These are phyloP conservation scores for Cryptococcus sp. DNA, from an alignment of 1,284 basidiomycete genomes.

Conservation along the genomic window DNA sequence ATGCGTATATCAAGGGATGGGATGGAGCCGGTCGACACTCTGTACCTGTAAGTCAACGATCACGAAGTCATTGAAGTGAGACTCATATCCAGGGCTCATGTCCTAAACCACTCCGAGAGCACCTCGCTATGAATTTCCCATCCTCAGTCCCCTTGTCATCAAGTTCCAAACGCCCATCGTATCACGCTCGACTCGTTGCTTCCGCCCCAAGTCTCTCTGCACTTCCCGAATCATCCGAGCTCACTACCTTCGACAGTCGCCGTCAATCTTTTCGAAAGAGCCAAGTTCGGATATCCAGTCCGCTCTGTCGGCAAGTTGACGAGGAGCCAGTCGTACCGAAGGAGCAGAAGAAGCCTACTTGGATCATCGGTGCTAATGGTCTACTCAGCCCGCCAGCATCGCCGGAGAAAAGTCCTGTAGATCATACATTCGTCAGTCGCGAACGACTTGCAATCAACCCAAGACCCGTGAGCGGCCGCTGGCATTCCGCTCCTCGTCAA, in stretches of 20 bases:
- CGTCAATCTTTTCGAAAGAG: conserved; percentile 24
- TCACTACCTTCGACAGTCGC: conserved; percentile 1
- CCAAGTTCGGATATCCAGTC: conserved; percentile 28
- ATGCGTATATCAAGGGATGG: conserved; percentile 33
- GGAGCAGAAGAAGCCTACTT: conserved; percentile 12
- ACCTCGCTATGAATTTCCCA: conserved; percentile 34
- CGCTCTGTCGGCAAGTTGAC: conserved; percentile 28
- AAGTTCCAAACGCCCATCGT: conserved; percentile 18
- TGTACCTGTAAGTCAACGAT: conserved; percentile 22
- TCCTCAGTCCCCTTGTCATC: conserved; percentile 16
- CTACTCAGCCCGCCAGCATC: conserved; percentile 23
- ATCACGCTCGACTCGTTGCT: conserved; percentile 25
- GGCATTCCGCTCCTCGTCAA: conserved; percentile 12
- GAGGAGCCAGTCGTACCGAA: conserved; percentile 7
- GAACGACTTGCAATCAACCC: conserved; percentile 3
- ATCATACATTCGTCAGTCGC: conserved; percentile 18
- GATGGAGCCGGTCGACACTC: conserved; percentile 30
- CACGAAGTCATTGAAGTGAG: neutral
- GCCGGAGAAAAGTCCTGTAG: conserved; percentile 15
- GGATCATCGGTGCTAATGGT: conserved; percentile 22
- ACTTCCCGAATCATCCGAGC: conserved; percentile 4
- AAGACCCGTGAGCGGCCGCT: conserved; percentile 4
- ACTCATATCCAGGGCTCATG: conserved; percentile 15
- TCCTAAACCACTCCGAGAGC: conserved; percentile 28
- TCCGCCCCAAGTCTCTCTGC: conserved; percentile 4